Evolutionary conservation across 495 filamentous ascomycete species (phyloP), one percentile per base, ranked within the genome.

Genomic region (Penicillium nucicola): DNA sequence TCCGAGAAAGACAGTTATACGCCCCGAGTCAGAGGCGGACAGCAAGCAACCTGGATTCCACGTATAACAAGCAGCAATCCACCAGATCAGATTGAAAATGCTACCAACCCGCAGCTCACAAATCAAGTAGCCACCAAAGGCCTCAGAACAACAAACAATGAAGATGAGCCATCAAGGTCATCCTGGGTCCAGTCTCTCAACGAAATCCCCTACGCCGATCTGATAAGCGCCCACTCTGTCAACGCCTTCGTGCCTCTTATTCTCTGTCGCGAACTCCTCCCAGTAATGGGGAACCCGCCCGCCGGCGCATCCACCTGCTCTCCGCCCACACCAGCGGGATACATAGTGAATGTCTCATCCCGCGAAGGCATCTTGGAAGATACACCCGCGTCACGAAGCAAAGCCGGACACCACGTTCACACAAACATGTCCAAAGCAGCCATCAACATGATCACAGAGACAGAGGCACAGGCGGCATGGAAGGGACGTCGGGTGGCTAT

Each of bases 361-460:
- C 74, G 74, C 30, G 74, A 77, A 59, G 72, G 73, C 0, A 61
- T 72, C 11, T 65, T 72, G 12, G 74, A 78, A 50, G 36, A 45
- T 8, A 17, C 12, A 0, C 60, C 62, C 2, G 30, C 36, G 12
- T 52, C 58, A 12, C 7, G 52, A 4, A 57, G 58, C 23, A 77
- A 75, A 56, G 55, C 52, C 3, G 74, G 74, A 0, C 52, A 62
- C 23, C 72, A 78, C 30, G 71, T 75, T 6, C 74, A 77, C 55
- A 78, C 72, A 1, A 77, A 77, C 54, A 72, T 77, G 69, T 67
- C 71, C n/a, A 77, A 79, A 45, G 75, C 75, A 7, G 76, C 72
- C 2, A 58, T 77, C 20, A 77, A 77, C 53, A 77, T 77, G 72
- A 67, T 77, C 32, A 76, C 74, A 5, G 69, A 72, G 42, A 74